Percentiles rank a stretch among this genome's conserved stretches.
Evolutionary conservation across 208 protist genomes (phyloP).

Genomic region (Trypanosoma lewisi): DNA sequence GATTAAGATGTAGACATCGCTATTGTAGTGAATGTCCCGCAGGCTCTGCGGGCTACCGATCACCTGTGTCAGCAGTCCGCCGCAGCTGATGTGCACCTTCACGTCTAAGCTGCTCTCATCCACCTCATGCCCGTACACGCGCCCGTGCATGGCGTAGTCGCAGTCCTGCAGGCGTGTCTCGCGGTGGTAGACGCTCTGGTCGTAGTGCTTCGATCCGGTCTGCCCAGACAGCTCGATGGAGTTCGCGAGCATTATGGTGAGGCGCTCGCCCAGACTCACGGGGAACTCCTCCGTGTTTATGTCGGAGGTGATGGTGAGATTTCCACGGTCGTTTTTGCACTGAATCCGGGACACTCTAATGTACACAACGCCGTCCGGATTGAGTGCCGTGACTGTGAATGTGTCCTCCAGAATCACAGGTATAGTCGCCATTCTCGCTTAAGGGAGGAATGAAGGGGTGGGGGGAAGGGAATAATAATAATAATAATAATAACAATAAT

Average conservation of each 20-base stretch:
- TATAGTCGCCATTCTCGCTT: constrained; percentile 32
- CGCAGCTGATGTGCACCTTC: constrained; percentile 95
- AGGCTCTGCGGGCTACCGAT: constrained; percentile 88
- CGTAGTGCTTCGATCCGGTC: constrained; percentile 79
- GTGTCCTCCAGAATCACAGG: constrained; percentile 90
- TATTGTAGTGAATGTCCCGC: constrained; percentile 90
- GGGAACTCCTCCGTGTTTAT: constrained; percentile 97
- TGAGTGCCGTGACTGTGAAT: constrained; percentile 80
- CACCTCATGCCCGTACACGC: constrained; percentile 93
- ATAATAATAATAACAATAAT: constrained; percentile 8
- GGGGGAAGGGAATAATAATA: neutral
- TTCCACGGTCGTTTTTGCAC: constrained; percentile 76
- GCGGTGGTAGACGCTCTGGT: constrained; percentile 89
- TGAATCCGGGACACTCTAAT: constrained; percentile 82
- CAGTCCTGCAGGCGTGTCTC: constrained; percentile 93
- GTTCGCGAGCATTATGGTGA: constrained; percentile 93
- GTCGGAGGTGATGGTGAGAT: constrained; percentile 83
- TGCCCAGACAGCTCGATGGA: constrained; percentile 89
- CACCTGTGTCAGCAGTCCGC: constrained; percentile 95
- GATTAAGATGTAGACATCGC: constrained; percentile 83
- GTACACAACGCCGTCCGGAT: constrained; percentile 80
- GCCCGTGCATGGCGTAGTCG: constrained; percentile 98
- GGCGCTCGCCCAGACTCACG: constrained; percentile 86
- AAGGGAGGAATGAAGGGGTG: neutral
- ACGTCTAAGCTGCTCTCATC: constrained; percentile 84